These are phyloP conservation scores for Aureobasidium sp. DNA, from an alignment of 2,329 filamentous ascomycete genomes.

Conservation along the genomic window DNA sequence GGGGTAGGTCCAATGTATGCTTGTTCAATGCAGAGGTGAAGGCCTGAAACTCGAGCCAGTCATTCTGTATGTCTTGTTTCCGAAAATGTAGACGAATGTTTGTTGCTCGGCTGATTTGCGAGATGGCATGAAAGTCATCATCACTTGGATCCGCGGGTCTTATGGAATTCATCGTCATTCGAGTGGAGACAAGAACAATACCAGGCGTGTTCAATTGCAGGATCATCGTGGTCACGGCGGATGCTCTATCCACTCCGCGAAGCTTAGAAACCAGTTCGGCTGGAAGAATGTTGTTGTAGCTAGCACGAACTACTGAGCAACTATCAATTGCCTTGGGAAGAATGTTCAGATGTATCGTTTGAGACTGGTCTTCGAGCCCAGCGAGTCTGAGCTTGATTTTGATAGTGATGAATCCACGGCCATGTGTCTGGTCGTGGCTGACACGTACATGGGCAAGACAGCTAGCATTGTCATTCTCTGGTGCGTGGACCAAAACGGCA, in stretches of 20 bases:
- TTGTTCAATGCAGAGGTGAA: not conserved
- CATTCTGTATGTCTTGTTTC: not conserved
- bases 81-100: not conserved
- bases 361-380: not conserved
- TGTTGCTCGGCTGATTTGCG: not conserved
- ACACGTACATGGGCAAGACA: conserved; percentile 3
- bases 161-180: not conserved
- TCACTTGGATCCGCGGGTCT: not conserved
- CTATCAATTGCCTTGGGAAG: not conserved
- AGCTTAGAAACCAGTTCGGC: not conserved
- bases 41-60: not conserved
- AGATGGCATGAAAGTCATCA: not conserved
- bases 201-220: not conserved
- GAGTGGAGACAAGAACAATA: not conserved
- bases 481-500: no score
- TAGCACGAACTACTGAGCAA: not conserved
- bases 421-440: not conserved
- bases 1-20: not conserved
- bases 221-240: not conserved
- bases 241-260: not conserved
- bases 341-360: not conserved
- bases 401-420: not conserved
- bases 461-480: no score
- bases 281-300: not conserved
- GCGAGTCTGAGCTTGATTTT: conserved; percentile 1